Evolutionary conservation across 805 yeast species (phyloP), one percentile per base, ranked within the genome.

Genomic region (Starmerella apis): DNA sequence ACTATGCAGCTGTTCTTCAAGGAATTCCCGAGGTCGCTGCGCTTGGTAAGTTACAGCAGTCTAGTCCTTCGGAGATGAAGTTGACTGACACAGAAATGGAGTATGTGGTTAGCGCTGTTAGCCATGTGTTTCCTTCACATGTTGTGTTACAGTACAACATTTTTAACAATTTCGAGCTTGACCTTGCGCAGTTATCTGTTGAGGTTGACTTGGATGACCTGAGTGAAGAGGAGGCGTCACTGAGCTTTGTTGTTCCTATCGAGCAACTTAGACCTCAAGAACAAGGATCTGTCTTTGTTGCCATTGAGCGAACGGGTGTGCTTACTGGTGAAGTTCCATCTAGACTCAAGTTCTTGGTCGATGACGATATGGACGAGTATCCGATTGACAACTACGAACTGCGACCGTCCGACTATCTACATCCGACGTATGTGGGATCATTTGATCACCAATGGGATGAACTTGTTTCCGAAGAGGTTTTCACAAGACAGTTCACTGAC

Each of bases 81-180:
- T 77, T 90, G 61, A 88, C 97, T 20, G 98, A 92, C 65, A 74
- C 77, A 52, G 97, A 88, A 65, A 86, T 94, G 54, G 98, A 92
- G 68, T 86, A 87, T 65, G 88, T 86, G 39, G 94, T 92, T 52
- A 75, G 75, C 47, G 88, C 83, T 31, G 72, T 85, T 50, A 88
- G 86, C 67, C 97, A 88, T 65, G 68, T 88, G 49, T 92, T 84
- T 67, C 78, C 78, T 54, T 71, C 77, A 14, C 71, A 82, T 61
- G 78, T 90, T 54, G 78, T 81, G 28, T 68, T 87, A 56, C 96
- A 90, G 70, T 90, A 77, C 68, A 79, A 83, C 56, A 77, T 92
- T 56, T 76, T 81, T 51, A 92, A 92, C 70, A 92, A 97, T 3
- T 75, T 87, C 63, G 92, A 83, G 59, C 77, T 81, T 49, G 77